These are phyloP conservation scores for Sporopachydermia lactativora DNA, from an alignment of 805 yeast species.

Conservation along the genomic window DNA sequence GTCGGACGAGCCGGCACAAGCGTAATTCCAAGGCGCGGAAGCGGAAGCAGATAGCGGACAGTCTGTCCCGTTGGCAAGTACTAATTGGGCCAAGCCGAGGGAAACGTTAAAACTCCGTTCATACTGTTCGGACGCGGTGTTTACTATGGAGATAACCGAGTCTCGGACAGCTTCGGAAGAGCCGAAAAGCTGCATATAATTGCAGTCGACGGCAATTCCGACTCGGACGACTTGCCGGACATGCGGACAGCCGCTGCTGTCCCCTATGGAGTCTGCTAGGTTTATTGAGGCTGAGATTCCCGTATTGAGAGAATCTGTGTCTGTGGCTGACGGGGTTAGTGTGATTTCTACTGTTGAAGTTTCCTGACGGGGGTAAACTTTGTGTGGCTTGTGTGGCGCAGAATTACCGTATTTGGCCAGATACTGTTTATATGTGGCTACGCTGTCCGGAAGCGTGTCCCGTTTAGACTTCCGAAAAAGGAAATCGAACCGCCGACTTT, in stretches of 20 bases:
- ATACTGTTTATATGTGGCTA: conserved; percentile 11
- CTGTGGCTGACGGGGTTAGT: not conserved
- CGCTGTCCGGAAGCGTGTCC: conserved; percentile 6
- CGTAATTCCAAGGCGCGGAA: conserved; percentile 16
- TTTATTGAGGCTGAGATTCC: conserved; percentile 9
- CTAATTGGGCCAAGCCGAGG: conserved; percentile 18
- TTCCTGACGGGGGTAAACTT: not conserved
- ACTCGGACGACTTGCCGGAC: conserved; percentile 18
- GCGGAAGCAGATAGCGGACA: conserved; percentile 12
- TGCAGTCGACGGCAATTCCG: conserved; percentile 25
- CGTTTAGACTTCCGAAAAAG: conserved; percentile 4
- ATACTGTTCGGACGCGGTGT: conserved; percentile 20
- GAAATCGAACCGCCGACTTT: conserved; percentile 5
- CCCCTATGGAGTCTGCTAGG: conserved; percentile 15
- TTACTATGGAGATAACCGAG: conserved; percentile 18
- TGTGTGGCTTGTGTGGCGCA: not conserved
- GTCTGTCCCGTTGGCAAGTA: conserved; percentile 13
- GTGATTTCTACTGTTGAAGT: conserved; percentile 3
- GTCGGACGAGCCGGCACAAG: conserved; percentile 10
- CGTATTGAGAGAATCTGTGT: not conserved
- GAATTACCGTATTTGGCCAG: not conserved
- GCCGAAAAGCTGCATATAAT: conserved; percentile 16
- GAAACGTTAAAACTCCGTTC: conserved; percentile 22
- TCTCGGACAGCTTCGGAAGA: conserved; percentile 14
- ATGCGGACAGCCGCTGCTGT: conserved; percentile 19